Base-by-base conservation (phyloP, 495 filamentous ascomycete genomes). In the Cercophora newfieldiana region DNA sequence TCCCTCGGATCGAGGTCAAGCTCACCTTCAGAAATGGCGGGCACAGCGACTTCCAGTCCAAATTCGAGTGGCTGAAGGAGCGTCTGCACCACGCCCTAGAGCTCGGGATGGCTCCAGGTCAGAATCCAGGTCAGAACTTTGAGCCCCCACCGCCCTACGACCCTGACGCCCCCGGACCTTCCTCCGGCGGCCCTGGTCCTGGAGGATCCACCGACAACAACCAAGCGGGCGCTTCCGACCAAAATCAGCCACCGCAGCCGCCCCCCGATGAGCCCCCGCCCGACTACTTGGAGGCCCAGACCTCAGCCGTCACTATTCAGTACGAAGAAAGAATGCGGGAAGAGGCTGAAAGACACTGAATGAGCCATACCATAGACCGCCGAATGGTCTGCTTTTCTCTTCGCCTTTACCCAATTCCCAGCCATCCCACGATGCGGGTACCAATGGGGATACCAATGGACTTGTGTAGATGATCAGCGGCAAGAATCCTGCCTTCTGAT, bases 1-100 rank as follows among this genome's bases (percentile, higher is more conserved):
- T 91, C 47, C 80, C 88, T 2, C 86, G 87, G 18, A 83, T 97
- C 29, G 91, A 94, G 68, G 66, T 94, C 57, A 92, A 89, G 77
- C 83, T 97, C 61, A 91, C 90, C 8, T 99, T 98, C 82, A 92
- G 91, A 76, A 95, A 99, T 59, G 95, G 96, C 48, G 95, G 95
- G 0, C 93, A 93, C 8, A 96, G 90, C 78, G 94, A 97, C 69
- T 97, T 96, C 70, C 90, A 94, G 61, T 84, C 85, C 7, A 86
- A 88, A 44, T 97, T 91, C 72, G 93, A 96, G 72, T 84, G 89
- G 59, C 87, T 97, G 44, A 95, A 91, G 75, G 94, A 95, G 67
- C 85, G 90, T 1, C 78, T 96, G 48, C 80, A 89, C 60, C 91
- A 97, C 64, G 93, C 91, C 3, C 82, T 90, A 18, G 90, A 94